Evolutionary conservation across 306 rosid species (phyloP).

Genomic region (Spatholobus suberectus): DNA sequence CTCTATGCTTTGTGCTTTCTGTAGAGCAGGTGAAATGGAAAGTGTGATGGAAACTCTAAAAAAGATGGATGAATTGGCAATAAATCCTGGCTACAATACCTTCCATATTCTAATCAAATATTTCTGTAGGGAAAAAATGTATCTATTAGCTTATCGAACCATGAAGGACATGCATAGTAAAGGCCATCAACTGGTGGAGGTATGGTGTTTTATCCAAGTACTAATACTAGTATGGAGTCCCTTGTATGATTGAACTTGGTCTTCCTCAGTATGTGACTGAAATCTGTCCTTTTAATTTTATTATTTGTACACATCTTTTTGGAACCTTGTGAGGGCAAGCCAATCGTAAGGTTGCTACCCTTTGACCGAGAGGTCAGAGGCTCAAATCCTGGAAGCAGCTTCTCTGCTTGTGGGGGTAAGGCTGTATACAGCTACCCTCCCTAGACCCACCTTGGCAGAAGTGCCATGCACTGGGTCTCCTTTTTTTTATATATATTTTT

Average conservation of each 20-base stretch:
- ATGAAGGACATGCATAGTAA: constrained; percentile 82
- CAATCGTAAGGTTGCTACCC: neutral
- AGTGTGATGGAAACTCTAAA: constrained; percentile 88
- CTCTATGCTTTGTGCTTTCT: constrained; percentile 93
- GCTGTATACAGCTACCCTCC: neutral
- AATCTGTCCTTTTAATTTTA: constrained; percentile 15
- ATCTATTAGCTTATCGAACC: constrained; percentile 79
- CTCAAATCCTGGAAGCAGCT: neutral
- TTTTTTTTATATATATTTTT: neutral
- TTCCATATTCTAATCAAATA: constrained; percentile 83
- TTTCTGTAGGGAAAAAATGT: constrained; percentile 85
- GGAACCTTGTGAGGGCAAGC: neutral
- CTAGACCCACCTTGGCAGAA: neutral
- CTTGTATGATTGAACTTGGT: constrained; percentile 16
- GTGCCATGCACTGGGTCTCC: neutral
- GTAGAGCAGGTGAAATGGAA: constrained; percentile 95
- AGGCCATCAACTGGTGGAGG: constrained; percentile 93
- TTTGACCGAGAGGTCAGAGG: neutral
- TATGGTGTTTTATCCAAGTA: constrained; percentile 37
- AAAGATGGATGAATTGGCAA: constrained; percentile 89
- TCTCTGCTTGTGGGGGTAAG: neutral
- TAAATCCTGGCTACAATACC: constrained; percentile 87
- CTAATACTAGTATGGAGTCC: constrained; percentile 18
- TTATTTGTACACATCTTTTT: constrained; percentile 12
- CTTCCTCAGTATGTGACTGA: neutral